Evolutionary conservation across 1,284 basidiomycete species (phyloP).

Genomic region (Cerrena zonata): DNA sequence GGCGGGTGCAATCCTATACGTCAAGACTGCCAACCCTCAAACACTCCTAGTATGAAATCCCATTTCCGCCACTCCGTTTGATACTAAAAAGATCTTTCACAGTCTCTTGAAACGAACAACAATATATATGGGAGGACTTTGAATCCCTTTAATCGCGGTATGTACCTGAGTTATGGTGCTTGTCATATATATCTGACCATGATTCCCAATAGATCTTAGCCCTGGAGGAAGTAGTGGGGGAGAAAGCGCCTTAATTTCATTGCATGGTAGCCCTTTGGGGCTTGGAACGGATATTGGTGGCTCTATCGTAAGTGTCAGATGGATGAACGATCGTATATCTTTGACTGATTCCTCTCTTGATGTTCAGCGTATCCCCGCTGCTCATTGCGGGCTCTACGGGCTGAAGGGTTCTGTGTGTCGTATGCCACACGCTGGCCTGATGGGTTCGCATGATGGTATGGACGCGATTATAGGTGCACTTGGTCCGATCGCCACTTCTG

Average conservation of each 20-base stretch:
- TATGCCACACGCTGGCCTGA: slow-evolving; percentile 45
- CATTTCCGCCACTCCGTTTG: slow-evolving; percentile 3
- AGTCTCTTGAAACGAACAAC: slow-evolving; percentile 46
- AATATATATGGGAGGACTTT: slow-evolving; percentile 48
- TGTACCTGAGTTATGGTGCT: slow-evolving; percentile 9
- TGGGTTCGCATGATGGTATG: slow-evolving; percentile 50
- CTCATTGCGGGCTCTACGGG: slow-evolving; percentile 49
- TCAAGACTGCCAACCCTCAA: slow-evolving; percentile 55
- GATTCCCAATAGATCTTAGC: slow-evolving; percentile 31
- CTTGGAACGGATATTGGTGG: slow-evolving; percentile 57
- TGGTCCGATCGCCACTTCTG: slow-evolving; percentile 49
- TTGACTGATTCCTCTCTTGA: background rate
- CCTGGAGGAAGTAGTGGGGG: slow-evolving; percentile 60
- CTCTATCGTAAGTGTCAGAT: slow-evolving; percentile 33
- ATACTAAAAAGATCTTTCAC: background rate
- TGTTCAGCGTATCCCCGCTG: slow-evolving; percentile 38
- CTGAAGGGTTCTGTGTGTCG: slow-evolving; percentile 48
- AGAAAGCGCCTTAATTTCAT: slow-evolving; percentile 59
- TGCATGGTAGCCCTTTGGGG: slow-evolving; percentile 52
- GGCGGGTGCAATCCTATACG: slow-evolving; percentile 52
- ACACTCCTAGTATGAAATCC: slow-evolving; percentile 38
- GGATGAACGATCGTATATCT: background rate
- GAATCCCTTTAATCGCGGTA: slow-evolving; percentile 49
- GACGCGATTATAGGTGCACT: slow-evolving; percentile 48
- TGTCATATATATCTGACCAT: background rate